phyloP scores from a whole-genome alignment of 2,329 filamentous ascomycete species.

The Apiospora hydei region DNA sequence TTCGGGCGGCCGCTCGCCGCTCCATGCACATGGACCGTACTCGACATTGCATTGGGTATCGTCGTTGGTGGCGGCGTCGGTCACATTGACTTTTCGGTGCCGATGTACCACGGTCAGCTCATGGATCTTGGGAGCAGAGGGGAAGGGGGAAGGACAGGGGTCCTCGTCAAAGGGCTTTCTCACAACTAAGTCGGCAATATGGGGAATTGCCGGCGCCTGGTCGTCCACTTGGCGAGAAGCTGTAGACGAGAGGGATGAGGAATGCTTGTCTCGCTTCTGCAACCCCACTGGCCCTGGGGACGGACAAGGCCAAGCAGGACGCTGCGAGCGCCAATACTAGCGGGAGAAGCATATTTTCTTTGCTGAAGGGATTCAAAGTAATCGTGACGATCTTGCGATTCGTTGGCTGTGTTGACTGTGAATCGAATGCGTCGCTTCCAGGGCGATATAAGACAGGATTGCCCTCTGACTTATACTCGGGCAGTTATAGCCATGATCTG shows the following conservation, averaged over 20 bases:
- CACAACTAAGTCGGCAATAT: constrained; percentile 2
- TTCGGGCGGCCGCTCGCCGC: constrained; percentile 8
- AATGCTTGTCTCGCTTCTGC: background rate
- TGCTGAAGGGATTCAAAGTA: background rate
- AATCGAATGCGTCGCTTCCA: background rate
- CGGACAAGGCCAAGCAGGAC: background rate
- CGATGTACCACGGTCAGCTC: background rate
- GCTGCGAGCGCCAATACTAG: background rate
- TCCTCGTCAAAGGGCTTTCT: background rate
- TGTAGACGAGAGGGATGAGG: background rate
- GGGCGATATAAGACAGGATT: background rate
- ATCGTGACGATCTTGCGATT: background rate
- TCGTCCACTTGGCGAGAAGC: background rate
- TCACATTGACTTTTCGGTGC: background rate
- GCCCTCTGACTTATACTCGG: background rate
- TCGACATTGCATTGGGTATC: background rate
- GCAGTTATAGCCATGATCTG: background rate
- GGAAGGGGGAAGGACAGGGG: background rate
- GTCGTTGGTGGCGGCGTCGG: background rate
- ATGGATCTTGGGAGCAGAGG: background rate
- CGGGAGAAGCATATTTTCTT: background rate
- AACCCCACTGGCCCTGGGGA: background rate
- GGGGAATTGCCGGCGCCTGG: background rate
- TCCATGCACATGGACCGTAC: background rate
- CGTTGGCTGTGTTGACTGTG: background rate